These are phyloP conservation scores for Ogataea wickerhamii DNA, from an alignment of 805 yeast genomes.

Conservation along the genomic window DNA sequence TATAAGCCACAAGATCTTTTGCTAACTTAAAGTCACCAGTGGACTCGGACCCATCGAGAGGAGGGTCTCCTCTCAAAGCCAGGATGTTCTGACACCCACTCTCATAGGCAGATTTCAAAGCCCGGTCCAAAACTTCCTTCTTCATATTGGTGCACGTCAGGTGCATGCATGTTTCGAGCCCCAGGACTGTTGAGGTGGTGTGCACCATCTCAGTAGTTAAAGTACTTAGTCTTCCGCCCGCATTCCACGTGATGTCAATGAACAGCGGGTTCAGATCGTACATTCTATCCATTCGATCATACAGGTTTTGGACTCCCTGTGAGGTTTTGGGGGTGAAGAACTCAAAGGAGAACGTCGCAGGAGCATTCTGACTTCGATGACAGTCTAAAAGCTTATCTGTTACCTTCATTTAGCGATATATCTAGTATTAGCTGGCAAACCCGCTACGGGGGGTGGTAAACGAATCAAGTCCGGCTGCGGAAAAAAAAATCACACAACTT, in stretches of 20 bases:
- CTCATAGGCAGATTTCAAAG: conserved; percentile 76
- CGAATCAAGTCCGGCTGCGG: no score
- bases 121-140: conserved; percentile 71
- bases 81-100: conserved; percentile 95
- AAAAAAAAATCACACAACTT: no score
- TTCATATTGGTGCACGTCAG: conserved; percentile 96
- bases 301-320: conserved; percentile 93
- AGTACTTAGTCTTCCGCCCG: conserved; percentile 85
- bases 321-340: conserved; percentile 96
- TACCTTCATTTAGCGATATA: conserved; percentile 40
- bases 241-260: conserved; percentile 97
- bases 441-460: no score
- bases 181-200: conserved; percentile 84
- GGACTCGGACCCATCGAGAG: conserved; percentile 66
- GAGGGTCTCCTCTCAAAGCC: conserved; percentile 96
- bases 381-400: conserved; percentile 42
- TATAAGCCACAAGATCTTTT: conserved; percentile 76
- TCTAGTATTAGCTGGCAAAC: no score
- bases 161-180: conserved; percentile 97
- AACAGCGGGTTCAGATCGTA: conserved; percentile 86
- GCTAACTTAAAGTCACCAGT: conserved; percentile 88
- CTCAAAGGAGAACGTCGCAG: conserved; percentile 89
- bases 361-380: conserved; percentile 29
- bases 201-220: conserved; percentile 89
- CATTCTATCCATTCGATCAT: conserved; percentile 98